Conservation (phyloP, 164 flowering plant genomes). For the Echeveria elegans region DNA sequence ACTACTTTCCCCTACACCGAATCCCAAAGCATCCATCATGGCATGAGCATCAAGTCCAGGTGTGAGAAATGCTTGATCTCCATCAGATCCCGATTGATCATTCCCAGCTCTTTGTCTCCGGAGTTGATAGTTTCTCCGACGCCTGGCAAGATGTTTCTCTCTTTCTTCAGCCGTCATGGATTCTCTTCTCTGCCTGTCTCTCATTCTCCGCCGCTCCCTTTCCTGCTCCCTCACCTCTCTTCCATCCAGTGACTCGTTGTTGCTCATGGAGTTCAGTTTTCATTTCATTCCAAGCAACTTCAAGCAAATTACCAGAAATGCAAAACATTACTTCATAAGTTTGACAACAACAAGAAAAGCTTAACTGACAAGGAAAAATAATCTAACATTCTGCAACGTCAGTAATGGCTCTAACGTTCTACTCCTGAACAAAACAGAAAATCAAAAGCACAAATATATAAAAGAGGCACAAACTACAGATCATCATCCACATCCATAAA, state of each 20-base stretch:
- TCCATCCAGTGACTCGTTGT: background rate
- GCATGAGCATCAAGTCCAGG: constrained; percentile 3
- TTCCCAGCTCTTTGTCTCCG: constrained; percentile 25
- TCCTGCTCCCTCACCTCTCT: constrained; percentile 28
- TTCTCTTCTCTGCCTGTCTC: constrained; percentile 46
- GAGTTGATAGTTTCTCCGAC: constrained; percentile 46
- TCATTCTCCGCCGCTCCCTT: constrained; percentile 35
- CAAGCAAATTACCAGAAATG: background rate
- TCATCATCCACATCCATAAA: background rate
- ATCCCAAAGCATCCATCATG: background rate
- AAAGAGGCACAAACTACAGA: background rate
- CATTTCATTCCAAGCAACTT: background rate
- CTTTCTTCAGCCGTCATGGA: constrained; percentile 44
- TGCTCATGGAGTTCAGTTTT: constrained; percentile 3
- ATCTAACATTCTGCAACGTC: background rate
- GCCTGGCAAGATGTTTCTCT: constrained; percentile 51
- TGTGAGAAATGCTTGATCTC: constrained; percentile 5
- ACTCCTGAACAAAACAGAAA: background rate
- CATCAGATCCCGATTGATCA: constrained; percentile 12
- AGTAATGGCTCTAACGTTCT: background rate
- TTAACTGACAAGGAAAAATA: background rate
- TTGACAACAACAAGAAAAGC: background rate
- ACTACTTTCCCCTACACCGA: background rate
- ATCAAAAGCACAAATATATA: background rate
- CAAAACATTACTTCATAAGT: background rate